Conservation (phyloP, 148 eudicot genomes). For the Chenopodium album region DNA sequence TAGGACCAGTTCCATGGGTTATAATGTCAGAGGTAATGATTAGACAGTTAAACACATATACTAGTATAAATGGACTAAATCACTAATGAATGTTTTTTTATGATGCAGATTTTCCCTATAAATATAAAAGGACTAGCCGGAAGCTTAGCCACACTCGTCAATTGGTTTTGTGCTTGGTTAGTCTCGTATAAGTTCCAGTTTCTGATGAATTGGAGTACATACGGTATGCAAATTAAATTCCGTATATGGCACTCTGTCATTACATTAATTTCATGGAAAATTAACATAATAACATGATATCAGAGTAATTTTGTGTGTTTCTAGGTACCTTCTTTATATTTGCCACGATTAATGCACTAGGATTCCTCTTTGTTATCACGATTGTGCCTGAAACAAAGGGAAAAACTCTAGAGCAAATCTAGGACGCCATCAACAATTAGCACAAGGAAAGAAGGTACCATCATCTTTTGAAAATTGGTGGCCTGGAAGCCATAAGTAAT, state of each 20-base stretch:
- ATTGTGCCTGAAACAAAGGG: slow-evolving; percentile 94
- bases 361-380: slow-evolving; percentile 51
- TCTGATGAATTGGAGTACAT: slow-evolving; percentile 81
- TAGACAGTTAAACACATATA: not conserved
- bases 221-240: slow-evolving; percentile 39
- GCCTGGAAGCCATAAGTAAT: too few relatives aligned
- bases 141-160: slow-evolving; percentile 78
- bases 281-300: too few relatives aligned
- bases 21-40: slow-evolving; percentile 80
- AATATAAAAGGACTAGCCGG: slow-evolving; percentile 85
- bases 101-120: slow-evolving; percentile 74
- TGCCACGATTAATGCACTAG: slow-evolving; percentile 54
- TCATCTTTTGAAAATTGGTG: too few relatives aligned
- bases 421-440: slow-evolving; percentile 43
- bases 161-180: slow-evolving; percentile 89
- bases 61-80: too few relatives aligned
- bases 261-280: too few relatives aligned
- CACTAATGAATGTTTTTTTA: not conserved
- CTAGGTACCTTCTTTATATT: slow-evolving; percentile 73
- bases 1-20: slow-evolving; percentile 93
- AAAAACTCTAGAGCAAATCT: slow-evolving; percentile 75
- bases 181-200: slow-evolving; percentile 77
- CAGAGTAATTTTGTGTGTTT: too few relatives aligned
- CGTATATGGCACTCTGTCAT: slow-evolving; percentile 4
- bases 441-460: too few relatives aligned